Conservation (phyloP, 768 basidiomycete genomes). For the Hypholoma fasciculare region DNA sequence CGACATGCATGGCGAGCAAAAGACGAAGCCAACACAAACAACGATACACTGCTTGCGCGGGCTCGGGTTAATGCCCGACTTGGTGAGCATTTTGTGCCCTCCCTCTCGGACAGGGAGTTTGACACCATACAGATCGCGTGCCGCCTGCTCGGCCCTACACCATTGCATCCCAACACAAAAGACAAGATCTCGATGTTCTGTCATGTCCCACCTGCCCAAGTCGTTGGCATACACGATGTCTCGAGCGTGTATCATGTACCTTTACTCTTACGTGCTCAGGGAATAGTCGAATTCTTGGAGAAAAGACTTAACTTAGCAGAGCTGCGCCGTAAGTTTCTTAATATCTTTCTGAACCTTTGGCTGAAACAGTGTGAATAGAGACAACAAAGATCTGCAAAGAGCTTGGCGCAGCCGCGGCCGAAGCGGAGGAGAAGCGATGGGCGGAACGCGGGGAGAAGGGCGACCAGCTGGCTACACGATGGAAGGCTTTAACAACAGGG, state of each 20-base stretch:
- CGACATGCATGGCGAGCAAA: slow-evolving; percentile 98
- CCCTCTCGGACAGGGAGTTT: background rate
- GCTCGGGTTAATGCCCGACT: slow-evolving; percentile 88
- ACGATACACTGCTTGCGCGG: slow-evolving; percentile 93
- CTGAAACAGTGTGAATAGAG: background rate
- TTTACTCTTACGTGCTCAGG: slow-evolving; percentile 86
- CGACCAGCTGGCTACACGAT: slow-evolving; percentile 62
- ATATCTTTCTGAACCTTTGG: background rate
- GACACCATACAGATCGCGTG: slow-evolving; percentile 76
- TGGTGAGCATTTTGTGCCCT: slow-evolving; percentile 51
- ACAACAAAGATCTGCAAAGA: slow-evolving; percentile 3
- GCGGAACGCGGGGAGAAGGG: slow-evolving; percentile 47
- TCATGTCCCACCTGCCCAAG: slow-evolving; percentile 87
- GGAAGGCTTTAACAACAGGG: slow-evolving; percentile 85
- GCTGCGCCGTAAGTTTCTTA: background rate
- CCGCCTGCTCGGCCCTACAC: slow-evolving; percentile 76
- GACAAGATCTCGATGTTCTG: slow-evolving; percentile 99
- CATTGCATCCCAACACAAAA: slow-evolving; percentile 84
- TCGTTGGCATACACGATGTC: slow-evolving; percentile 95
- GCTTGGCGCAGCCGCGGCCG: background rate
- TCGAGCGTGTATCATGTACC: slow-evolving; percentile 98
- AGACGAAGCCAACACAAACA: slow-evolving; percentile 98
- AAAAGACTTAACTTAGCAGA: slow-evolving; percentile 76
- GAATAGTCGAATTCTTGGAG: slow-evolving; percentile 82
- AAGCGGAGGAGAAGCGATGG: slow-evolving; percentile 8